These are phyloP conservation scores for Schizosaccharomyces lindneri DNA, from an alignment of 805 yeast species.

Conservation along the genomic window DNA sequence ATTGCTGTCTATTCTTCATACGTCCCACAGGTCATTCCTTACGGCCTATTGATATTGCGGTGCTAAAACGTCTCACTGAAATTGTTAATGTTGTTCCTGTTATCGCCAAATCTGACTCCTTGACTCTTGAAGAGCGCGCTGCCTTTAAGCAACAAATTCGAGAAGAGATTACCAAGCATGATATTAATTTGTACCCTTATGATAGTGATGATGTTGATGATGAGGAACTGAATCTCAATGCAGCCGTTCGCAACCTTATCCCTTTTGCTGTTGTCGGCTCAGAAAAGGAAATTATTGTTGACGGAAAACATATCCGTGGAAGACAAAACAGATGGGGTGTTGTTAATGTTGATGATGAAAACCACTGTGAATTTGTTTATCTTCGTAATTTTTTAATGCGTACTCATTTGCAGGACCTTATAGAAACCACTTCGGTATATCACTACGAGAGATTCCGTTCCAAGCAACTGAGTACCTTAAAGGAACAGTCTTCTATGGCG, in stretches of 20 bases:
- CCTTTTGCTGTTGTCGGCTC: conserved; percentile 94
- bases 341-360: conserved; percentile 76
- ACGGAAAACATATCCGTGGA: conserved; percentile 57
- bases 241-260: conserved; percentile 22
- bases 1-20: conserved; percentile 64
- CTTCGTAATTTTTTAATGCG: conserved; percentile 83
- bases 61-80: conserved; percentile 62
- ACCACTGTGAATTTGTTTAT: conserved; percentile 87
- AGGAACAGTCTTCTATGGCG: conserved; percentile 22
- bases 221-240: conserved; percentile 20
- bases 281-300: conserved; percentile 45
- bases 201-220: conserved; percentile 29
- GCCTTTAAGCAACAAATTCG: conserved; percentile 32
- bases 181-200: conserved; percentile 56
- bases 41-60: conserved; percentile 56
- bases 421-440: conserved; percentile 65
- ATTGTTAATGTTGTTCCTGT: conserved; percentile 86
- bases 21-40: conserved; percentile 44
- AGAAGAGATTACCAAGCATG: conserved; percentile 40
- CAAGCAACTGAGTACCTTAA: conserved; percentile 76
- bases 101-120: conserved; percentile 77
- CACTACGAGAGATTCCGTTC: conserved; percentile 88
- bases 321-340: conserved; percentile 87
- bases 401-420: conserved; percentile 85
- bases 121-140: conserved; percentile 65